Conservation (phyloP, 2,329 filamentous ascomycete genomes). For the Rachicladosporium sp. region DNA sequence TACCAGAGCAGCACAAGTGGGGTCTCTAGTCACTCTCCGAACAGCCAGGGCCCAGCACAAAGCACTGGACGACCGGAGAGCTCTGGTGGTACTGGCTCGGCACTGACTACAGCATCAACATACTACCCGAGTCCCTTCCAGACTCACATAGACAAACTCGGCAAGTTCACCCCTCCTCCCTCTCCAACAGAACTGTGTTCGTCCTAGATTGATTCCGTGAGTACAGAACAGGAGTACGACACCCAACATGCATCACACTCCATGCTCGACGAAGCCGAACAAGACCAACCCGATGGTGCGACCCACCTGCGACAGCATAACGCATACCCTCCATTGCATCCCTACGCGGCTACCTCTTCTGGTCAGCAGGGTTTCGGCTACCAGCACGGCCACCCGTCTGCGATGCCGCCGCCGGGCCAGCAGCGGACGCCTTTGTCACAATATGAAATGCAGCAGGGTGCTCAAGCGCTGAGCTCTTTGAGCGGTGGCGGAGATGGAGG, state of each 20-base stretch:
- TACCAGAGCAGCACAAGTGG: slow-evolving; percentile 21
- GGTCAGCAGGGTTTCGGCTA: slow-evolving; percentile 7
- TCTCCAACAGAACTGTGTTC: slow-evolving; percentile 35
- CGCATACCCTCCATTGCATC: slow-evolving; percentile 17
- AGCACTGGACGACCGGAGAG: slow-evolving; percentile 10
- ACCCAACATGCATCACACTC: slow-evolving; percentile 38
- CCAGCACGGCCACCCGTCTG: slow-evolving; percentile 9
- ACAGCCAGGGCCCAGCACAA: slow-evolving; percentile 8
- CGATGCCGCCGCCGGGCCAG: slow-evolving; percentile 13
- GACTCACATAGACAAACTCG: slow-evolving; percentile 88
- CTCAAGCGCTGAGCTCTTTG: not conserved
- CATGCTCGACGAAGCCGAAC: slow-evolving; percentile 62
- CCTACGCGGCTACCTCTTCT: slow-evolving; percentile 9
- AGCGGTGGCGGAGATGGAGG: slow-evolving; percentile 8
- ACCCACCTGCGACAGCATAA: slow-evolving; percentile 14
- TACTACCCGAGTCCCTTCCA: slow-evolving; percentile 89
- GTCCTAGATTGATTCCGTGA: slow-evolving; percentile 56
- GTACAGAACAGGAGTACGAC: slow-evolving; percentile 92
- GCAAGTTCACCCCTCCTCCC: slow-evolving; percentile 55
- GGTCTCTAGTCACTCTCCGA: slow-evolving; percentile 15
- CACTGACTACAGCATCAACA: slow-evolving; percentile 27
- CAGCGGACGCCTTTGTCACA: slow-evolving; percentile 5
- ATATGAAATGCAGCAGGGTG: slow-evolving; percentile 4
- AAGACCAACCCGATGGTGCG: slow-evolving; percentile 8
- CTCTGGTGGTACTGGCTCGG: slow-evolving; percentile 20